Evolutionary conservation across 805 yeast species (phyloP).

Genomic region (Starmerella sp.): DNA sequence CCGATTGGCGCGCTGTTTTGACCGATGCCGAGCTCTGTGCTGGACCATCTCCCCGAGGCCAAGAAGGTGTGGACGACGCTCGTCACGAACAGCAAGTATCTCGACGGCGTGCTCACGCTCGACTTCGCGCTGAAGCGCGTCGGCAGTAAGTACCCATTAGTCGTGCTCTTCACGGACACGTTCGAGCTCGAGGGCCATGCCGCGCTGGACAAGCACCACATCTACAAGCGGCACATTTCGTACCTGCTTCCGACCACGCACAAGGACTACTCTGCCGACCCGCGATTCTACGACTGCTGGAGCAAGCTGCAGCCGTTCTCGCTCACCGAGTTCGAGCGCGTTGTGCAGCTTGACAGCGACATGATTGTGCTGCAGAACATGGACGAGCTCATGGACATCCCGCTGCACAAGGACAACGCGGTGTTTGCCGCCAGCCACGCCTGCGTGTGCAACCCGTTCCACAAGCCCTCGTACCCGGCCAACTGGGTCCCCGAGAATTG

Average conservation of each 20-base stretch:
- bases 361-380: slow-evolving; percentile 47
- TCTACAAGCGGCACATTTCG: slow-evolving; percentile 34
- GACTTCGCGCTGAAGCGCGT: slow-evolving; percentile 37
- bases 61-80: slow-evolving; percentile 44
- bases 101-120: slow-evolving; percentile 42
- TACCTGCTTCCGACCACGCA: slow-evolving; percentile 36
- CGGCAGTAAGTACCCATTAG: slow-evolving; percentile 40
- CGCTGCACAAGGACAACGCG: slow-evolving; percentile 28
- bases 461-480: slow-evolving; percentile 41
- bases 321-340: slow-evolving; percentile 40
- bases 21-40: background rate
- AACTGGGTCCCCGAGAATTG: slow-evolving; percentile 45
- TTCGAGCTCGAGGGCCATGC: slow-evolving; percentile 35
- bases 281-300: slow-evolving; percentile 52
- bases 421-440: slow-evolving; percentile 51
- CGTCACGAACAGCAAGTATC: slow-evolving; percentile 41
- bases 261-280: slow-evolving; percentile 40
- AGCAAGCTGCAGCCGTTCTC: slow-evolving; percentile 47
- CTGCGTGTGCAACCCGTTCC: slow-evolving; percentile 50
- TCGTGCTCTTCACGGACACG: slow-evolving; percentile 44
- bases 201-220: slow-evolving; percentile 33
- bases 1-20: background rate
- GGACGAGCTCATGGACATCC: slow-evolving; percentile 47
- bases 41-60: background rate
- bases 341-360: slow-evolving; percentile 48